These are phyloP conservation scores for Syzygium oleosum DNA, from an alignment of 345 rosid genomes.

Conservation along the genomic window DNA sequence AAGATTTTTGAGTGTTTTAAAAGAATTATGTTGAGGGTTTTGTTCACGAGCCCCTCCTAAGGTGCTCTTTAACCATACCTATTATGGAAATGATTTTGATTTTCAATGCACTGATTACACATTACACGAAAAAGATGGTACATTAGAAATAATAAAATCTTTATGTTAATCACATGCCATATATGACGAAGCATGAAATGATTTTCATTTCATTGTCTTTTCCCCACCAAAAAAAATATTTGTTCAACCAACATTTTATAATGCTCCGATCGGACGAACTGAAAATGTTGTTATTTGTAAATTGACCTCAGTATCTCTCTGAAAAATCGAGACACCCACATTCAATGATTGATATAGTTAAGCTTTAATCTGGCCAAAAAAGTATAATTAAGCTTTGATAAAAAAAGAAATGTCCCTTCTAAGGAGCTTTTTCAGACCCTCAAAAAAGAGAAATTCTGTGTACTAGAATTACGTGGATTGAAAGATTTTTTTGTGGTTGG, in stretches of 20 bases:
- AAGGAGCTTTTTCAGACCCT: background rate
- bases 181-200: background rate
- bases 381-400: background rate
- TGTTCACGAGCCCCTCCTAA: background rate
- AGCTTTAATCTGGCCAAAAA: background rate
- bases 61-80: background rate
- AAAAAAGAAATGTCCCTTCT: background rate
- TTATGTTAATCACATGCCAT: background rate
- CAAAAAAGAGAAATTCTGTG: background rate
- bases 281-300: background rate
- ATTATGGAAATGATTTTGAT: background rate
- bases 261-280: background rate
- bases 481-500: background rate
- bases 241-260: background rate
- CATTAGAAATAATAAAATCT: background rate
- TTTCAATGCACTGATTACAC: background rate
- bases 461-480: background rate
- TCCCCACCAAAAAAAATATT: too few relatives aligned
- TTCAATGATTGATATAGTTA: background rate
- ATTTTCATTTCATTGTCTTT: background rate
- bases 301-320: background rate
- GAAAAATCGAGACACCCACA: background rate
- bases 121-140: background rate
- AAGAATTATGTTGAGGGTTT: background rate
- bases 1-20: background rate